These are phyloP conservation scores for Microascus cirrosus DNA, from an alignment of 2,329 filamentous ascomycete species.

Conservation along the genomic window DNA sequence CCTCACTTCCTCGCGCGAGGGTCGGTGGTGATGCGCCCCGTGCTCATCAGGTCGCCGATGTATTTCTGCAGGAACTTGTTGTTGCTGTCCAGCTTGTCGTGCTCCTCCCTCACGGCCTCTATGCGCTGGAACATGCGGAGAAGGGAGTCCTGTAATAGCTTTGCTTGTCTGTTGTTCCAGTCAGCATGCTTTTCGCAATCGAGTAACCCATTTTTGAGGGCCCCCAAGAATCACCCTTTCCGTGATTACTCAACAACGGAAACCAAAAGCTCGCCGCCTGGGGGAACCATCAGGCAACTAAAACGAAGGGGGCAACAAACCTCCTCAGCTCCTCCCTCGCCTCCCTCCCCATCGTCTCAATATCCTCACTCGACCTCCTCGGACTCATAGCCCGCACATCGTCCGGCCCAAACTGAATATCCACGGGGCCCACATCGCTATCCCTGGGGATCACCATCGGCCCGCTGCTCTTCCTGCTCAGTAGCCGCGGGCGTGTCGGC, in stretches of 20 bases:
- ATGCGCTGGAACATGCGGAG: slow-evolving; percentile 86
- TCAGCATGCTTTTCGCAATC: not conserved
- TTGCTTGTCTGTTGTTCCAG: slow-evolving; percentile 59
- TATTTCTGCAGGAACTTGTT: slow-evolving; percentile 98
- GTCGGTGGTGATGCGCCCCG: slow-evolving; percentile 58
- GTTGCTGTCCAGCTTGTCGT: slow-evolving; percentile 92
- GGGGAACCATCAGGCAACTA: too few relatives aligned
- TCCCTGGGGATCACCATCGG: slow-evolving; percentile 76
- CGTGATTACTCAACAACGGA: too few relatives aligned
- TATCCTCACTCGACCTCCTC: slow-evolving; percentile 77
- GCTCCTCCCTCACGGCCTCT: slow-evolving; percentile 85
- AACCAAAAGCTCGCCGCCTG: not conserved
- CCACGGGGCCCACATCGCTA: slow-evolving; percentile 60
- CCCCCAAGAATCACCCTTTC: too few relatives aligned
- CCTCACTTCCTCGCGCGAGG: slow-evolving; percentile 39
- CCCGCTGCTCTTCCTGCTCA: slow-evolving; percentile 67
- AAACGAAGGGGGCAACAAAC: slow-evolving; percentile 23
- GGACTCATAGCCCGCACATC: slow-evolving; percentile 55
- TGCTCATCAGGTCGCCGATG: slow-evolving; percentile 89
- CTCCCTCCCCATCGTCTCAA: slow-evolving; percentile 77
- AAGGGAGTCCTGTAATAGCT: slow-evolving; percentile 78
- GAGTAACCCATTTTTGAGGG: too few relatives aligned
- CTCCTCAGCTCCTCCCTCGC: slow-evolving; percentile 56
- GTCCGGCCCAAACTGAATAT: slow-evolving; percentile 62
- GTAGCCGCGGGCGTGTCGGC: slow-evolving; percentile 53